A percentile compares a stretch with the other conserved stretches of the same genome.
phyloP scores from a whole-genome alignment of 1,284 basidiomycete genomes.

The Cryptococcus sp. region DNA sequence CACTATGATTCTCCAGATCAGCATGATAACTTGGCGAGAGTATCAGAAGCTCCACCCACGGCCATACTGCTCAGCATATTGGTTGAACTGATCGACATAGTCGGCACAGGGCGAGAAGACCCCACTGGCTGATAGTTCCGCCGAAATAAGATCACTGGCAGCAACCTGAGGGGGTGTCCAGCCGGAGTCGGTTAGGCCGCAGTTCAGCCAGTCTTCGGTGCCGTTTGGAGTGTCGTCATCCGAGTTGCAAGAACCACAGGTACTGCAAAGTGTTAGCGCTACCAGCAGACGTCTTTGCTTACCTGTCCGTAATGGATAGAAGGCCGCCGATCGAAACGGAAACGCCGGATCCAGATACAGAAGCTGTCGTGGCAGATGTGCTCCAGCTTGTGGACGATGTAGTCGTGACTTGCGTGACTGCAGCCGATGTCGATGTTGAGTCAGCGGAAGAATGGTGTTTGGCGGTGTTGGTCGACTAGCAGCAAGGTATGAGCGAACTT shows the following conservation, averaged over 20 bases:
- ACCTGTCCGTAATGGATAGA: constrained; percentile 14
- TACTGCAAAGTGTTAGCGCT: constrained; percentile 16
- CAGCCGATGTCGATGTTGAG: background rate
- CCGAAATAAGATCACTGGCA: constrained; percentile 59
- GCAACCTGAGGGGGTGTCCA: constrained; percentile 54
- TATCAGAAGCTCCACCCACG: constrained; percentile 49
- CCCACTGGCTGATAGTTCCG: constrained; percentile 60
- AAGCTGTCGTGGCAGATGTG: constrained; percentile 1
- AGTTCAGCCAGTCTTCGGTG: constrained; percentile 73
- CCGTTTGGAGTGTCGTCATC: constrained; percentile 67
- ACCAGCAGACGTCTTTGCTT: background rate
- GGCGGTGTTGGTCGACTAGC: no score
- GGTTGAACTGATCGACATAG: constrained; percentile 64
- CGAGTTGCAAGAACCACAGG: constrained; percentile 40
- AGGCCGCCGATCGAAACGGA: background rate
- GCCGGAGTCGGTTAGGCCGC: constrained; percentile 60
- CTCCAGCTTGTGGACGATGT: constrained; percentile 3
- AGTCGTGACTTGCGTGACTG: background rate
- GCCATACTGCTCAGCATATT: constrained; percentile 61
- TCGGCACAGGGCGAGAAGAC: constrained; percentile 66
- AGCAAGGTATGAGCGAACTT: no score
- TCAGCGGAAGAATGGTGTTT: no score
- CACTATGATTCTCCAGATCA: constrained; percentile 45
- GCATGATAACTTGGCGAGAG: background rate
- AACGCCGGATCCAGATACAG: background rate